phyloP scores from a whole-genome alignment of 1,284 basidiomycete species.

The Moniliella sp. region DNA sequence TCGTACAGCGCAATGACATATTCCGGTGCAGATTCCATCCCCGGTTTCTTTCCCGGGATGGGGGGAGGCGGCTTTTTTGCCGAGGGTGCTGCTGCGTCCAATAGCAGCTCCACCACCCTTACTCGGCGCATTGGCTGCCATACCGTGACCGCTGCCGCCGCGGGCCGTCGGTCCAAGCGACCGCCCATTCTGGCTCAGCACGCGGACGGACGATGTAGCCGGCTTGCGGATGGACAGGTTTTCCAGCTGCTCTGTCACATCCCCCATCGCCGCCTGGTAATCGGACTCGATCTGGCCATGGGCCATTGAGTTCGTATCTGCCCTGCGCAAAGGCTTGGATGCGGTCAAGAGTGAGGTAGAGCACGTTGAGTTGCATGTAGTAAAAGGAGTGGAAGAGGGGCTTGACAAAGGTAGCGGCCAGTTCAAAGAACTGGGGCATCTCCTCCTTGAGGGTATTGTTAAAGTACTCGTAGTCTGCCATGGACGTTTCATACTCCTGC shows the following conservation, averaged over 20 bases:
- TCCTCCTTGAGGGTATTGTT: conserved; percentile 78
- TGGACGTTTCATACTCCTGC: conserved; percentile 86
- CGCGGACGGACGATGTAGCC: conserved; percentile 9
- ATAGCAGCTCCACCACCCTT: too few species aligned
- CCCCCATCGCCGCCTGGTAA: conserved; percentile 57
- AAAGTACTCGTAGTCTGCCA: conserved; percentile 87
- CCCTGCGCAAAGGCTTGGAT: conserved; percentile 58
- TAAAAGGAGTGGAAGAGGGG: conserved; percentile 93
- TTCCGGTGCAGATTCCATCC: conserved; percentile 38
- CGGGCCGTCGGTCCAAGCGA: too few species aligned
- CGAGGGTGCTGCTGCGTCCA: too few species aligned
- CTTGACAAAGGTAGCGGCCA: conserved; percentile 72
- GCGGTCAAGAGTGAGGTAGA: conserved; percentile 78
- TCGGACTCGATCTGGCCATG: conserved; percentile 48
- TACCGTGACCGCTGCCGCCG: too few species aligned
- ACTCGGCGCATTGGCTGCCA: conserved; percentile 8
- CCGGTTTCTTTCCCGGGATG: conserved; percentile 60
- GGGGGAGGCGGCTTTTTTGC: conserved; percentile 62
- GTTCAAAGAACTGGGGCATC: conserved; percentile 67
- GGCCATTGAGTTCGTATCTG: conserved; percentile 52
- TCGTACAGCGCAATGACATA: conserved; percentile 89
- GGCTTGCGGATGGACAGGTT: conserved; percentile 19
- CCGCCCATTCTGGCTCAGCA: too few species aligned
- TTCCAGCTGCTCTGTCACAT: conserved; percentile 45
- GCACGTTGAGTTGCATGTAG: conserved; percentile 96